These are phyloP conservation scores for Esteya vermicola DNA, from an alignment of 2,329 filamentous ascomycete genomes.

Conservation along the genomic window DNA sequence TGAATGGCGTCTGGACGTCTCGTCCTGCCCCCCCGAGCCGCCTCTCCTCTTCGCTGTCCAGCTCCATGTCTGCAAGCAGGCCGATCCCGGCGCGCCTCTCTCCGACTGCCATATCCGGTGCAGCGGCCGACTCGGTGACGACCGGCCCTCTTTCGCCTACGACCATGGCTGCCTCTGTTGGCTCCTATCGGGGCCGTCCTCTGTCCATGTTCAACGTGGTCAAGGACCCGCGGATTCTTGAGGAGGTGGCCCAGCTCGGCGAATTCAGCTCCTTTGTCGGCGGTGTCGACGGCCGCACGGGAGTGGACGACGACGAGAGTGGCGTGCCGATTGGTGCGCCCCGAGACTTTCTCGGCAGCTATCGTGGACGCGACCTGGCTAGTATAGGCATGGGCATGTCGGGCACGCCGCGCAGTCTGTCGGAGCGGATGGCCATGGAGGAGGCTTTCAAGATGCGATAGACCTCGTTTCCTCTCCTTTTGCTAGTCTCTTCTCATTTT, in stretches of 20 bases:
- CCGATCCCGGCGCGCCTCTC: too few relatives aligned
- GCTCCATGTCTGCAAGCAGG: too few relatives aligned
- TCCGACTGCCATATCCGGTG: neutral
- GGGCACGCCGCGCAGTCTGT: conserved; percentile 17
- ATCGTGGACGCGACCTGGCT: neutral
- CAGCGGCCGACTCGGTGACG: neutral
- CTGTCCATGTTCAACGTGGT: conserved; percentile 22
- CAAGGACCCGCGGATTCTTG: conserved; percentile 21
- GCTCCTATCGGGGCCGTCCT: conserved; percentile 24
- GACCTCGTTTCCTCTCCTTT: neutral
- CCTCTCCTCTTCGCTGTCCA: too few relatives aligned
- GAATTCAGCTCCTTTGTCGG: conserved; percentile 25
- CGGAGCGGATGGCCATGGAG: conserved; percentile 17
- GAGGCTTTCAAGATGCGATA: conserved; percentile 5
- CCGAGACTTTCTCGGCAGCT: neutral
- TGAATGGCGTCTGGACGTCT: too few relatives aligned
- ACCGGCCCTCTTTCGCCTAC: conserved; percentile 2
- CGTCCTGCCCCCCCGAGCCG: too few relatives aligned
- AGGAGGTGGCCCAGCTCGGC: conserved; percentile 22
- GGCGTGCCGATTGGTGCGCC: neutral
- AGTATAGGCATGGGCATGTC: conserved; percentile 2
- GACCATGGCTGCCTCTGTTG: conserved; percentile 15
- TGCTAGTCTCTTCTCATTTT: neutral
- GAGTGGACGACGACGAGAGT: conserved; percentile 12
- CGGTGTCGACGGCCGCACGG: conserved; percentile 20